Conservation (phyloP, 2,329 filamentous ascomycete species). For the Harringtonia aguacate region DNA sequence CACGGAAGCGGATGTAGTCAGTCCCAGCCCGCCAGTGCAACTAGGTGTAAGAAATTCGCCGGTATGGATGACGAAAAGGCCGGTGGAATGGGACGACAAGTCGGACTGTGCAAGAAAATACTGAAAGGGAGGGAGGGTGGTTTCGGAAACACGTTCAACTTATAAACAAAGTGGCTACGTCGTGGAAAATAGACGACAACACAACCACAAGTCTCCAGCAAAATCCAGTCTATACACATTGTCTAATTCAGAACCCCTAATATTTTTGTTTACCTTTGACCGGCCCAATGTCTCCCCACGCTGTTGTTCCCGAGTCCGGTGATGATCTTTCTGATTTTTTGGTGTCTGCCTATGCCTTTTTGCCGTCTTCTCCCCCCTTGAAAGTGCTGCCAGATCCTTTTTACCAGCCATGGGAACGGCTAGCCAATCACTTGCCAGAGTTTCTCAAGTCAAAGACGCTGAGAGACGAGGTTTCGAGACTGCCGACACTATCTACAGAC, state of each 20-base stretch:
- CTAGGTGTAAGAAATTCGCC: too few relatives aligned
- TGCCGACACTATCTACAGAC: conserved; percentile 61
- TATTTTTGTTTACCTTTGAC: not conserved
- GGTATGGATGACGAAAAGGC: too few relatives aligned
- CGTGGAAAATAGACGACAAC: too few relatives aligned
- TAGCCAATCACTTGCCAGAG: conserved; percentile 56
- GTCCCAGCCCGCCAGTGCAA: too few relatives aligned
- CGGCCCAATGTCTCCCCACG: conserved; percentile 1
- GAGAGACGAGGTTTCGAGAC: conserved; percentile 47
- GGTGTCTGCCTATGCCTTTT: conserved; percentile 56
- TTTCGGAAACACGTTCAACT: too few relatives aligned
- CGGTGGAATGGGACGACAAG: too few relatives aligned
- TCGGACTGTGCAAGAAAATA: too few relatives aligned
- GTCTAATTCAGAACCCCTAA: too few relatives aligned
- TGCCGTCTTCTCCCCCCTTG: conserved; percentile 61
- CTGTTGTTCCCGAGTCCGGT: not conserved
- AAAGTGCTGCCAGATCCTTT: conserved; percentile 55
- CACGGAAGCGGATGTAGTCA: not conserved
- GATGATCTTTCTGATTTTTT: not conserved
- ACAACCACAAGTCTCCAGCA: too few relatives aligned
- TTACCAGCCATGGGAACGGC: conserved; percentile 69
- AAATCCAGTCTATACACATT: too few relatives aligned
- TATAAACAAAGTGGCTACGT: too few relatives aligned
- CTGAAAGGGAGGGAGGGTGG: too few relatives aligned
- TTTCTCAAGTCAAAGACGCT: conserved; percentile 56